phyloP scores from a whole-genome alignment of 257 asterid genomes.

The Solanum sitiens region DNA sequence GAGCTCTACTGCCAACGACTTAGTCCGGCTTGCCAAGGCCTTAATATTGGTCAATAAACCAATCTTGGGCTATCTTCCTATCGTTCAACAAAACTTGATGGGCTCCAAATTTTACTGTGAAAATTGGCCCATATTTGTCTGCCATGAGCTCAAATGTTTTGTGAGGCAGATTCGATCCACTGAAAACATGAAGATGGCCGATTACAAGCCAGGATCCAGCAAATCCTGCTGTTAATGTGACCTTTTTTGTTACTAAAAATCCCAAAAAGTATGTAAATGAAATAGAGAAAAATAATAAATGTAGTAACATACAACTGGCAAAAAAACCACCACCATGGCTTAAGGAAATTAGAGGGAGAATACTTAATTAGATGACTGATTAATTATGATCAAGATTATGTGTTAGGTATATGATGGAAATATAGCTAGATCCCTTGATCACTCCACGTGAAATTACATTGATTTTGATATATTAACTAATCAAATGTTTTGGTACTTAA shows the following conservation, averaged over 20 bases:
- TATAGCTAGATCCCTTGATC: no score
- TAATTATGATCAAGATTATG: background rate
- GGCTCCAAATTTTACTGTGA: slow-evolving; percentile 10
- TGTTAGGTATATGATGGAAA: background rate
- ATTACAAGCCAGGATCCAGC: slow-evolving; percentile 12
- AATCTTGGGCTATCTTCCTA: slow-evolving; percentile 7
- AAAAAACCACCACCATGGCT: background rate
- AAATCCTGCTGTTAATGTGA: no score
- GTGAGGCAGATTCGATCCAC: slow-evolving; percentile 8
- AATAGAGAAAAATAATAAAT: background rate
- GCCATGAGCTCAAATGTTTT: slow-evolving; percentile 9
- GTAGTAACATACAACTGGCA: background rate
- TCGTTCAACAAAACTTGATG: background rate
- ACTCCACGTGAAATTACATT: background rate
- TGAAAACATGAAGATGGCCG: slow-evolving; percentile 24
- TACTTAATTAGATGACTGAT: background rate
- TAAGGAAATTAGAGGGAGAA: background rate
- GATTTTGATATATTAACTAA: background rate
- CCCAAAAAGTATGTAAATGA: background rate
- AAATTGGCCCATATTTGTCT: slow-evolving; percentile 20
- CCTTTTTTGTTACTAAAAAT: background rate
- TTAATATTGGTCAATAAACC: background rate
- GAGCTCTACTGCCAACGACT: background rate
- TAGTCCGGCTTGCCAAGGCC: slow-evolving; percentile 2
- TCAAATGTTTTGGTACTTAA: background rate